Evolutionary conservation across 176 grass and related monocot genomes (phyloP).

Genomic region (Themeda triandra): DNA sequence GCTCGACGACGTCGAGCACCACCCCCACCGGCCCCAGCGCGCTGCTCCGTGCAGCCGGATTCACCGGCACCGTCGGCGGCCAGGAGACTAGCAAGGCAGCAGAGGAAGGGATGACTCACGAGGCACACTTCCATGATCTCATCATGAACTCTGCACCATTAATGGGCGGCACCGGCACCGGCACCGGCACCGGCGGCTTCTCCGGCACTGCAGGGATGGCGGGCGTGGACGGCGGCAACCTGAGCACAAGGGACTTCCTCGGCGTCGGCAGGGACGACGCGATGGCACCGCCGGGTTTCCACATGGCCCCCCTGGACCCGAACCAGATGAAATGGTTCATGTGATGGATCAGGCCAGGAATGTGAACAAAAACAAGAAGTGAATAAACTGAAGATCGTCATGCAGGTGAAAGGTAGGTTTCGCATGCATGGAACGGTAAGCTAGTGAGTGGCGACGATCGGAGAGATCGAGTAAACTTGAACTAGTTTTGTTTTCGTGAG

Average conservation of each 20-base stretch:
- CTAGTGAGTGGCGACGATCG: neutral
- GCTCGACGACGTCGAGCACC: conserved; percentile 59
- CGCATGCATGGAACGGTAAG: neutral
- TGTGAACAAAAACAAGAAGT: neutral
- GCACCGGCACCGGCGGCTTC: neutral
- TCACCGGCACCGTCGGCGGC: neutral
- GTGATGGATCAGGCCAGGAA: neutral
- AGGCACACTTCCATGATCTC: conserved; percentile 68
- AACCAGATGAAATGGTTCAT: conserved; percentile 52
- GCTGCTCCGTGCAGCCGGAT: conserved; percentile 48
- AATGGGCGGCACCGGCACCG: conserved; percentile 29
- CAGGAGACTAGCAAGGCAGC: neutral
- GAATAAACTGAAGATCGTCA: neutral
- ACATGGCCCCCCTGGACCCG: conserved; percentile 59
- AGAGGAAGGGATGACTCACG: conserved; percentile 31
- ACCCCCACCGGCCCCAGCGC: conserved; percentile 8
- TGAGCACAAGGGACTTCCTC: conserved; percentile 89
- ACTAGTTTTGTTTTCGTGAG: too few species aligned
- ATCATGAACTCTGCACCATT: conserved; percentile 60
- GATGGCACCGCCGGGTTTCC: conserved; percentile 25
- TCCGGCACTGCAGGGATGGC: neutral
- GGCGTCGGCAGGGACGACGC: conserved; percentile 53
- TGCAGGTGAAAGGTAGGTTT: neutral
- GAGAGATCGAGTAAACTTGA: neutral
- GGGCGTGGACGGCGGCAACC: conserved; percentile 41